Conservation (phyloP, 495 filamentous ascomycete species). For the Tuber indicum region DNA sequence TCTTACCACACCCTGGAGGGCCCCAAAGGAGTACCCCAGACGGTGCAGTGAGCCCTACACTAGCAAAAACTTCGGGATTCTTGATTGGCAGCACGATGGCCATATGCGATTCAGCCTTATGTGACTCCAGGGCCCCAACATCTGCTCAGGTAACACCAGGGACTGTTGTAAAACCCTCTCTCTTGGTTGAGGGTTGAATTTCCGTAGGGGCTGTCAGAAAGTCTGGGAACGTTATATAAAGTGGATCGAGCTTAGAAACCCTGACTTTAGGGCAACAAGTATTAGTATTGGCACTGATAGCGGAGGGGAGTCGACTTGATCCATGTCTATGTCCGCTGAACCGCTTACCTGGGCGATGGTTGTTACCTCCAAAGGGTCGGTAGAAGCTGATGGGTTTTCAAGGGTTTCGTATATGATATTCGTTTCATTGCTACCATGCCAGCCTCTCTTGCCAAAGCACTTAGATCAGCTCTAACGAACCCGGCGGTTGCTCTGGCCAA, state of each 20-base stretch:
- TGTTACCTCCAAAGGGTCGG: conserved; percentile 27
- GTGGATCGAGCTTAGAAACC: conserved; percentile 28
- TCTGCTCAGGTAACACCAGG: no score
- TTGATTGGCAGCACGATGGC: no score
- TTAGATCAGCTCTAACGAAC: conserved; percentile 91
- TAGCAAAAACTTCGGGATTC: no score
- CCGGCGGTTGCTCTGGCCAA: conserved; percentile 86
- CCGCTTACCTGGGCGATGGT: conserved; percentile 6
- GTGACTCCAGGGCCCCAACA: no score
- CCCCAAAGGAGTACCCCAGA: no score
- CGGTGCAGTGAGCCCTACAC: no score
- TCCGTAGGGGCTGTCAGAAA: conserved; percentile 71
- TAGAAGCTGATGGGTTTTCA: conserved; percentile 15
- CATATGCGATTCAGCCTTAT: no score
- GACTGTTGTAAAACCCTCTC: conserved; percentile 84
- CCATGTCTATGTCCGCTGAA: no score
- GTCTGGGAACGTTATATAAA: conserved; percentile 47
- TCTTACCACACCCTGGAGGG: no score
- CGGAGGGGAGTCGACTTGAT: not conserved
- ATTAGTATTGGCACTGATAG: not conserved
- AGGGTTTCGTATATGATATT: conserved; percentile 49
- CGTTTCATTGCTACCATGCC: conserved; percentile 59
- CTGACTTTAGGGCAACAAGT: not conserved
- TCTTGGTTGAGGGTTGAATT: conserved; percentile 86
- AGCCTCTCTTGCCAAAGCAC: conserved; percentile 70